Percentiles rank a stretch among this genome's conserved stretches.
These are phyloP conservation scores for Solanum piurae DNA, from an alignment of 257 asterid species.

Conservation along the genomic window DNA sequence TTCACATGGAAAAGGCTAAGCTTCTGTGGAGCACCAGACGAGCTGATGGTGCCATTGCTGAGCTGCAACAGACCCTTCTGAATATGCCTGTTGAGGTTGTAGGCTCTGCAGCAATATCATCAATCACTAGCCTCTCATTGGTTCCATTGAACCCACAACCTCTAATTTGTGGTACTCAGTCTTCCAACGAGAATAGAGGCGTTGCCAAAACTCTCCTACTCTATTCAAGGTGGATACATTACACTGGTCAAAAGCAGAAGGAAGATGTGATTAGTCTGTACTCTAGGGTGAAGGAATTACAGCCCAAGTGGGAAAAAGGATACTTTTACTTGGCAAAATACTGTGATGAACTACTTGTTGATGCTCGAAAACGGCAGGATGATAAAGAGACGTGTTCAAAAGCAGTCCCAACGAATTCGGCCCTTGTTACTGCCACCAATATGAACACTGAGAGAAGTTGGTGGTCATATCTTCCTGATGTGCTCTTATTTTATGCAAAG, in stretches of 20 bases:
- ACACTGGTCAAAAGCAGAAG: constrained; percentile 94
- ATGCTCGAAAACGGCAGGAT: constrained; percentile 93
- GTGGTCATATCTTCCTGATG: constrained; percentile 92
- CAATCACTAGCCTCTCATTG: constrained; percentile 77
- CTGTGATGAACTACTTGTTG: constrained; percentile 88
- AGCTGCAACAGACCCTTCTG: constrained; percentile 90
- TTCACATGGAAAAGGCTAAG: constrained; percentile 94
- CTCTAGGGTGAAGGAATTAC: constrained; percentile 86
- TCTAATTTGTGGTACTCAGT: constrained; percentile 40
- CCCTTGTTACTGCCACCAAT: constrained; percentile 34
- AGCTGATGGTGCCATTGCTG: constrained; percentile 95
- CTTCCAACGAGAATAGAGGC: constrained; percentile 46
- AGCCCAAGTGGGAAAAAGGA: constrained; percentile 96
- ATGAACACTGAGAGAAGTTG: constrained; percentile 57
- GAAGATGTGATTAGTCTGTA: constrained; percentile 84
- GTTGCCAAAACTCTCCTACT: constrained; percentile 89
- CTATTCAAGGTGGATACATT: constrained; percentile 92
- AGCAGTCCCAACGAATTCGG: constrained; percentile 34
- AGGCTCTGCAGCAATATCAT: constrained; percentile 77
- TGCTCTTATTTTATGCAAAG: constrained; percentile 73
- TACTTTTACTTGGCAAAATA: constrained; percentile 92
- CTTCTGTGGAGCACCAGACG: constrained; percentile 93
- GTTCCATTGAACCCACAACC: constrained; percentile 76
- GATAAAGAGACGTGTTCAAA: constrained; percentile 46
- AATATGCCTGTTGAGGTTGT: constrained; percentile 79